Conservation (phyloP, 306 rosid genomes). For the Astragalus membranaceus region DNA sequence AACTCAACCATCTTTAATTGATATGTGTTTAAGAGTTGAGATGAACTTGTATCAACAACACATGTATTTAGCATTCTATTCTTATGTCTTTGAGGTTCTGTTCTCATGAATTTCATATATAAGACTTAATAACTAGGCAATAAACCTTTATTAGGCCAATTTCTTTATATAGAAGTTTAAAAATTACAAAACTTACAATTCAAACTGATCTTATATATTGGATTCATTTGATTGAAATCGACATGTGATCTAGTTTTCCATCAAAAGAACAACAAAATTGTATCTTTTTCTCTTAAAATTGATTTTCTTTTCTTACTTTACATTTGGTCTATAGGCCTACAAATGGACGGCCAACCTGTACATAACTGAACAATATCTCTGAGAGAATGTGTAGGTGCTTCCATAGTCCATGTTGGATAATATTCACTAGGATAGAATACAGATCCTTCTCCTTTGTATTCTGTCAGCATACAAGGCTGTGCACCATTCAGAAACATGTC, state of each 20-base stretch:
- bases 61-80: too few relatives aligned
- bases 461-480: constrained; percentile 24
- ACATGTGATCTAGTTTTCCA: too few relatives aligned
- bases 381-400: constrained; percentile 52
- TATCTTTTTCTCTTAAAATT: neutral
- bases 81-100: too few relatives aligned
- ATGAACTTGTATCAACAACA: too few relatives aligned
- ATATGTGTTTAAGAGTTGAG: too few relatives aligned
- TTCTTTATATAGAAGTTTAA: too few relatives aligned
- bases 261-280: neutral
- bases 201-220: too few relatives aligned
- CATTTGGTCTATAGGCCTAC: constrained; percentile 32
- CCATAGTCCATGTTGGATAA: constrained; percentile 58
- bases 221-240: too few relatives aligned
- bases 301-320: neutral
- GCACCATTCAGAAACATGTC: constrained; percentile 63
- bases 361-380: constrained; percentile 41
- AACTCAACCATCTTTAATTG: too few relatives aligned
- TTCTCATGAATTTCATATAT: too few relatives aligned
- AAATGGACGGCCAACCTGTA: constrained; percentile 60
- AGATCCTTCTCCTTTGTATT: constrained; percentile 20
- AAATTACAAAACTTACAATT: too few relatives aligned
- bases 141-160: neutral
- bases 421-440: constrained; percentile 61
- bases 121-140: neutral